Conservation (phyloP, 2,329 filamentous ascomycete species). For the Ascochyta pisi region DNA sequence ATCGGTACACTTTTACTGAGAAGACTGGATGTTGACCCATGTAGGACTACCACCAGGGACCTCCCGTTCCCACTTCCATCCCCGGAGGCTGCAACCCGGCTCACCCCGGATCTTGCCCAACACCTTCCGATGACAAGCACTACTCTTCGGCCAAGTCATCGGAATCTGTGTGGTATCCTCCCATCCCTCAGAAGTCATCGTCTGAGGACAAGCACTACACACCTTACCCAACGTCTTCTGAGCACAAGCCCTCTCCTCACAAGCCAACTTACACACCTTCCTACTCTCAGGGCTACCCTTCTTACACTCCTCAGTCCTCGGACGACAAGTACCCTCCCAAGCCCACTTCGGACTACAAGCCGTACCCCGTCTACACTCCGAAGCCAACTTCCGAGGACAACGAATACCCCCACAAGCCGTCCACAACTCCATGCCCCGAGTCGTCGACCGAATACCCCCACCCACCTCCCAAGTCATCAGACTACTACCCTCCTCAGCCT, state of each 20-base stretch:
- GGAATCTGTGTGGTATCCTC: background rate
- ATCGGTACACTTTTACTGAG: too few relatives aligned
- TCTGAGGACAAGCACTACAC: slow-evolving; percentile 5
- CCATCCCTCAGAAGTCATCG: background rate
- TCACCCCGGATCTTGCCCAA: too few relatives aligned
- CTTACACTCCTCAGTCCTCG: background rate
- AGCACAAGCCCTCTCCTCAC: too few relatives aligned
- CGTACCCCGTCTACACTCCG: slow-evolving; percentile 3
- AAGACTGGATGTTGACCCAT: background rate
- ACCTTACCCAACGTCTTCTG: background rate
- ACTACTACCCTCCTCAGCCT: background rate
- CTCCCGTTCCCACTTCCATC: background rate
- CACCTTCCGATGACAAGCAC: background rate
- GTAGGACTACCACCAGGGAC: background rate
- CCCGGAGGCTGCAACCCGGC: too few relatives aligned
- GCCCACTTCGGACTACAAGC: slow-evolving; percentile 3
- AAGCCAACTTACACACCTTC: too few relatives aligned
- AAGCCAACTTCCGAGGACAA: background rate
- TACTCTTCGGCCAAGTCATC: background rate
- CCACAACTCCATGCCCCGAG: background rate
- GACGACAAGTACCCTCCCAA: background rate
- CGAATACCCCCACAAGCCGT: background rate
- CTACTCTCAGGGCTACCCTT: slow-evolving; percentile 8
- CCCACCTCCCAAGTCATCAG: background rate
- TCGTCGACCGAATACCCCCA: background rate